Base-by-base conservation (phyloP, 2,329 filamentous ascomycete genomes). In the Stemphylium lycopersici region DNA sequence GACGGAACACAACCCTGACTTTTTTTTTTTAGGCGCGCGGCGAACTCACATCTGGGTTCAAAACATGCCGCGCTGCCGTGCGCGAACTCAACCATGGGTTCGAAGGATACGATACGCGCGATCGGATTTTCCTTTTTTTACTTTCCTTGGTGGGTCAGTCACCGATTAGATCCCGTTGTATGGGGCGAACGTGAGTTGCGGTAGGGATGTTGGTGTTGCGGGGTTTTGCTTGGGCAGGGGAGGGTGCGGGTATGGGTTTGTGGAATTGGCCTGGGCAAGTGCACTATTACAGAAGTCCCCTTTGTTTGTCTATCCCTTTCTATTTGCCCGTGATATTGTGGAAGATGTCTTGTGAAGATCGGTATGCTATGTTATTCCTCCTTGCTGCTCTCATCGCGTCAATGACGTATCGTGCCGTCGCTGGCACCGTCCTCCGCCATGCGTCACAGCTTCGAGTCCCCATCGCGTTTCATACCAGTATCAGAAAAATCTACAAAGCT, bases 401-500 rank as follows among this genome's bases (percentile, higher is more conserved):
- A 15, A 24, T 3, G 10, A 34, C 6, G 6, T 8, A 12, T 24
- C 6, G 15, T 12, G 6, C 10, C 7, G n/a, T 29, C 6, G n/a
- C 12, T n/a, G 20, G 15, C 16, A 36, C 18, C 16, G n/a, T 18
- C 13, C 29, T 13, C 11, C 20, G 7, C 36, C 4, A 20, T 6
- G 24, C 5, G 31, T 66, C 57, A 73, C 10, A 74, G 52, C 48
- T 72, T 72, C 20, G 68, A 54, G 33, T 55, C 45, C 11, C 63
- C 61, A 7, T 37, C 54, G 2, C 51, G 62, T 18, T 55, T 57
- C n/a, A 24, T 29, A 13, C 65, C 53, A 12, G 53, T 56, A 12
- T 68, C 66, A 15, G 62, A 60, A 31, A 73, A 73, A 8, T 61
- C 61, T 2, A 72, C 62, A 39, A 74, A 74, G 44, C 70, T 73